These are phyloP conservation scores for Papiliotrema nemorosa DNA, from an alignment of 1,284 basidiomycete species.

Conservation along the genomic window DNA sequence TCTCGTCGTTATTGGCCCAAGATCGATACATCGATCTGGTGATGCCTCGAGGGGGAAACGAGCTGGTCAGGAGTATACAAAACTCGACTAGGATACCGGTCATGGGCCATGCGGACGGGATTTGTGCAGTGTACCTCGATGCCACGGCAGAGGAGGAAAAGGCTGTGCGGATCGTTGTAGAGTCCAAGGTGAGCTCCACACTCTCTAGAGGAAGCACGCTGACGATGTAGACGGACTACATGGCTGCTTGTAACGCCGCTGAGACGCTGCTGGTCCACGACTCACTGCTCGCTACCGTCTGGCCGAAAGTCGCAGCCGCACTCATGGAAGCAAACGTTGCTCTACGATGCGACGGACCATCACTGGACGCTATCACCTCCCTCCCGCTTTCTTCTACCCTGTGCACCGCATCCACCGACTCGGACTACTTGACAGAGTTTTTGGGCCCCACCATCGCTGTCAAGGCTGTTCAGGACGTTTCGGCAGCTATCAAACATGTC, in stretches of 20 bases:
- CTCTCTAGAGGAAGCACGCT: background rate
- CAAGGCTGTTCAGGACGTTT: conserved; percentile 64
- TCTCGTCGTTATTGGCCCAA: conserved; percentile 76
- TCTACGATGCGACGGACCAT: conserved; percentile 70
- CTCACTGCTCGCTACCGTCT: conserved; percentile 64
- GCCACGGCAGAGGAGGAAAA: conserved; percentile 72
- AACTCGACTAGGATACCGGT: conserved; percentile 89
- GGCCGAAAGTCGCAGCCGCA: conserved; percentile 72
- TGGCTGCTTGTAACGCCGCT: conserved; percentile 90
- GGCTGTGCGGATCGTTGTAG: conserved; percentile 75
- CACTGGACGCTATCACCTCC: conserved; percentile 56
- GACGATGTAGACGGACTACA: conserved; percentile 73
- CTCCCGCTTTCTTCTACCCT: conserved; percentile 51
- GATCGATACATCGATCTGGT: conserved; percentile 95
- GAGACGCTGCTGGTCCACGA: conserved; percentile 88
- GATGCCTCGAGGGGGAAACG: conserved; percentile 92
- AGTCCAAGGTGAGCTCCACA: conserved; percentile 71
- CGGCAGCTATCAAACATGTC: conserved; percentile 79
- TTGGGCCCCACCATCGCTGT: conserved; percentile 80
- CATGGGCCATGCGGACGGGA: conserved; percentile 97
- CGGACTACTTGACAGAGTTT: conserved; percentile 82
- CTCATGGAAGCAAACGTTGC: conserved; percentile 68
- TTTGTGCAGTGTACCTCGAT: conserved; percentile 88
- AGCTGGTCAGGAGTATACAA: conserved; percentile 83
- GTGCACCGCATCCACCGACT: conserved; percentile 56